phyloP scores from a whole-genome alignment of 441 rosid genomes.

The Hura crepitans region DNA sequence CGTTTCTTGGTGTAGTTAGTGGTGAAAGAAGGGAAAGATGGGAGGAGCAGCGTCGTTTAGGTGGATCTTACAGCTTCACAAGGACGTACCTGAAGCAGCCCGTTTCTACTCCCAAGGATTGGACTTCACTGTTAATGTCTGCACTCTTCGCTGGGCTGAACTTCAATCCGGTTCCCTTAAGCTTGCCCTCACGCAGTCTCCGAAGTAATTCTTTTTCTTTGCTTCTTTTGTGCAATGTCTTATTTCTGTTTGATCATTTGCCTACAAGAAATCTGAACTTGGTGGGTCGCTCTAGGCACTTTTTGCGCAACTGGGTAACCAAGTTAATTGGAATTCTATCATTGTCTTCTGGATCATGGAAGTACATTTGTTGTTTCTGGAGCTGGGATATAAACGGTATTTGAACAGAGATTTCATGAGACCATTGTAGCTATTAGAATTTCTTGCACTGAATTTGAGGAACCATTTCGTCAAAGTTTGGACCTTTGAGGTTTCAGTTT shows the following conservation, averaged over 20 bases:
- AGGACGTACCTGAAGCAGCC: constrained; percentile 81
- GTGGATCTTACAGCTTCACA: constrained; percentile 89
- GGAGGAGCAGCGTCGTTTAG: constrained; percentile 63
- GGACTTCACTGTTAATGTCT: constrained; percentile 64
- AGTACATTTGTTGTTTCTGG: no score
- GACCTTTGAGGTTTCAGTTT: neutral
- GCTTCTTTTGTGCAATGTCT: constrained; percentile 7
- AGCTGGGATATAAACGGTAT: neutral
- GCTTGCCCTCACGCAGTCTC: constrained; percentile 68
- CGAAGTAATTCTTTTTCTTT: constrained; percentile 36
- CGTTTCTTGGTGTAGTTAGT: neutral
- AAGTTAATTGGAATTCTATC: neutral
- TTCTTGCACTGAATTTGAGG: neutral
- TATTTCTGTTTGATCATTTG: constrained; percentile 37
- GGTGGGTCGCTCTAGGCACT: neutral
- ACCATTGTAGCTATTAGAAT: neutral
- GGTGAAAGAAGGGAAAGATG: constrained; percentile 26
- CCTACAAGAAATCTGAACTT: constrained; percentile 16
- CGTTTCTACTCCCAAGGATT: constrained; percentile 82
- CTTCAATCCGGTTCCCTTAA: constrained; percentile 73
- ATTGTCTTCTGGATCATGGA: neutral
- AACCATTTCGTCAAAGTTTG: neutral
- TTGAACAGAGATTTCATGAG: neutral
- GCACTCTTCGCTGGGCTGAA: constrained; percentile 85
- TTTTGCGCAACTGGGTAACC: neutral